Percentiles rank a stretch among this genome's conserved stretches.
These are phyloP conservation scores for Pleurotus salmoneostramineus DNA, from an alignment of 768 basidiomycete genomes.

Conservation along the genomic window DNA sequence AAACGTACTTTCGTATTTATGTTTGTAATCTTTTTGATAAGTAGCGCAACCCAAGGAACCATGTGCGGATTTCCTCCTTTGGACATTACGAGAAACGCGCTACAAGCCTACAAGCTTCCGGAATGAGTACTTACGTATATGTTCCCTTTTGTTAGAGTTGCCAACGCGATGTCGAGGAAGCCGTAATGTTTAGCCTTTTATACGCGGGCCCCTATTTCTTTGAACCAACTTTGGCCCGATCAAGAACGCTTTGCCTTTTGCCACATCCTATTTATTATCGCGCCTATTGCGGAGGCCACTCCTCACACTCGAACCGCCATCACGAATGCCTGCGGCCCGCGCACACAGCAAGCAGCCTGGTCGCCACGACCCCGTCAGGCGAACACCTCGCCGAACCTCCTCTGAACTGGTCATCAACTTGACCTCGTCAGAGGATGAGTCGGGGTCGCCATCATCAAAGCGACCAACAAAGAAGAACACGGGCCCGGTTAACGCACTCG, in stretches of 20 bases:
- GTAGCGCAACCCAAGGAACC: constrained; percentile 88
- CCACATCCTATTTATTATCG: no score
- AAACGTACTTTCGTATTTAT: constrained; percentile 78
- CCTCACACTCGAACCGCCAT: background rate
- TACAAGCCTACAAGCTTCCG: no score
- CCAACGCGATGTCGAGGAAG: no score
- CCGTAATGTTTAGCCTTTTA: no score
- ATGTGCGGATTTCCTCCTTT: no score
- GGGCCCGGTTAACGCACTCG: constrained; percentile 7
- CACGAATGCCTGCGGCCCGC: constrained; percentile 26
- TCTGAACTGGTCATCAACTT: background rate
- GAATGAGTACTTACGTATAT: no score
- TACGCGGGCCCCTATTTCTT: background rate
- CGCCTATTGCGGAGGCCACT: background rate
- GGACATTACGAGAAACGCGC: no score
- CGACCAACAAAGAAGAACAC: background rate
- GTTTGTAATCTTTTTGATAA: constrained; percentile 96
- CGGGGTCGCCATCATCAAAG: background rate
- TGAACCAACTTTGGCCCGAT: background rate
- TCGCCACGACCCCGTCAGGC: constrained; percentile 4
- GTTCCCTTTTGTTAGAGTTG: no score
- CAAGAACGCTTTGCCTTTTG: no score
- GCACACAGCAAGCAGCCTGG: constrained; percentile 12
- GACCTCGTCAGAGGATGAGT: background rate
- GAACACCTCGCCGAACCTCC: background rate